These are phyloP conservation scores for Lepidium sativum DNA, from an alignment of 345 rosid genomes.

Conservation along the genomic window DNA sequence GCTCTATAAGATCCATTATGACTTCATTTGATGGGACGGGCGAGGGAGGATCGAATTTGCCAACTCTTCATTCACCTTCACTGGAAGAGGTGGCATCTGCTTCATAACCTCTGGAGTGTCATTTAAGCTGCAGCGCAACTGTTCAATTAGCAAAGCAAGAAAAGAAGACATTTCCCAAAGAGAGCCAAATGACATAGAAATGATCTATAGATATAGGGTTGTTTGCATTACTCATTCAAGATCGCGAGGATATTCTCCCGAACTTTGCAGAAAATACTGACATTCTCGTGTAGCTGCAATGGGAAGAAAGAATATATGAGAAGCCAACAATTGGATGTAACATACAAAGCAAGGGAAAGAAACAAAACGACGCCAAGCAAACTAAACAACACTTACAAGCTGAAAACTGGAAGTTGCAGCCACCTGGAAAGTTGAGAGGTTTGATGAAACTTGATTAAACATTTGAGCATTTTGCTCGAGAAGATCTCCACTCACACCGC, in stretches of 20 bases:
- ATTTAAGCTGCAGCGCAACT: conserved; percentile 49
- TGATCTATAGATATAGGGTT: neutral
- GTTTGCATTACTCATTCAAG: conserved; percentile 54
- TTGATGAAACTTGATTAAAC: conserved; percentile 60
- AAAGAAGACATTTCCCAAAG: neutral
- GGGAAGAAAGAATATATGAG: neutral
- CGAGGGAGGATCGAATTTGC: conserved; percentile 54
- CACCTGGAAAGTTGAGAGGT: conserved; percentile 69
- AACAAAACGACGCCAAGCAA: neutral
- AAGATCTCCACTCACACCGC: conserved; percentile 65
- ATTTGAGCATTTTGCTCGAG: conserved; percentile 70
- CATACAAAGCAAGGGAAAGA: neutral
- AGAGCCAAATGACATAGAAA: neutral
- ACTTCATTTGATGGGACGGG: conserved; percentile 42
- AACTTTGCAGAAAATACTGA: conserved; percentile 50
- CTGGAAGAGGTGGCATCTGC: conserved; percentile 85
- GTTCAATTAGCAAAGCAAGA: neutral
- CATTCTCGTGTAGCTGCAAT: conserved; percentile 58
- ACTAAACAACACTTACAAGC: conserved; percentile 1
- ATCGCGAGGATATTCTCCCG: conserved; percentile 62
- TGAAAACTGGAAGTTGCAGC: conserved; percentile 9
- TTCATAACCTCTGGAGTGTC: conserved; percentile 81
- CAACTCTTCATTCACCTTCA: conserved; percentile 67
- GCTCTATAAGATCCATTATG: conserved; percentile 26
- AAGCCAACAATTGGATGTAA: neutral